These are phyloP conservation scores for Salvia miltiorrhiza DNA, from an alignment of 257 asterid species.

Conservation along the genomic window DNA sequence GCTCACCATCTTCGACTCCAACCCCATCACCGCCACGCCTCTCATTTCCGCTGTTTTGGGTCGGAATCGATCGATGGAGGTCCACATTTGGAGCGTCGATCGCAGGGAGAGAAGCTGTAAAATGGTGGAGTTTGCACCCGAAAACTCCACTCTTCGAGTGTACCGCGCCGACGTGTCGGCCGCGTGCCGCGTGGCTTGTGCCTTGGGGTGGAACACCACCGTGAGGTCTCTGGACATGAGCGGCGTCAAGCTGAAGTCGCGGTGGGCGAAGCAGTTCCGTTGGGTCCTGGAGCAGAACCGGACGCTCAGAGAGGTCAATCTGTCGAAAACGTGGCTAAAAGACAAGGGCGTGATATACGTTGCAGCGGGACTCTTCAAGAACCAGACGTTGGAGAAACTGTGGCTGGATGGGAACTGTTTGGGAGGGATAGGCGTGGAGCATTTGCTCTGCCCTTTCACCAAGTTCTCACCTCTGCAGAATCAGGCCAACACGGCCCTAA, in stretches of 20 bases:
- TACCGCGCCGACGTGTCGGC: conserved; percentile 44
- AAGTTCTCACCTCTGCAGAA: conserved; percentile 65
- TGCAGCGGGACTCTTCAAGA: conserved; percentile 83
- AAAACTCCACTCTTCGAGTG: conserved; percentile 48
- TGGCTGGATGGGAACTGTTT: conserved; percentile 61
- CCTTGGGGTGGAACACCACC: conserved; percentile 68
- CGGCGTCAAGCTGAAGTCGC: conserved; percentile 58
- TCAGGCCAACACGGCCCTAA: conserved; percentile 65
- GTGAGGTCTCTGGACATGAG: conserved; percentile 70
- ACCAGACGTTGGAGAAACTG: conserved; percentile 55
- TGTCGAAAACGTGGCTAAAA: conserved; percentile 61
- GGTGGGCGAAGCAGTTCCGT: conserved; percentile 84
- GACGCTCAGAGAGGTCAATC: conserved; percentile 54
- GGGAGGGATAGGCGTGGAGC: conserved; percentile 70
- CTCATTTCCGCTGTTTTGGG: conserved; percentile 77
- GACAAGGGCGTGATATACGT: conserved; percentile 71
- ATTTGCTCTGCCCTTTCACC: conserved; percentile 82
- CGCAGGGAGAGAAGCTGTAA: conserved; percentile 33
- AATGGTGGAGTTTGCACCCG: conserved; percentile 62
- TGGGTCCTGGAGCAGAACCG: conserved; percentile 79
- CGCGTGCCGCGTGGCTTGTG: conserved; percentile 61
- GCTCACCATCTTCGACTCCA: conserved; percentile 56
- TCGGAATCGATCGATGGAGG: conserved; percentile 68
- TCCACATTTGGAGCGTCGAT: conserved; percentile 61
- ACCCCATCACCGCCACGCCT: conserved; percentile 50